Conservation (phyloP, 495 filamentous ascomycete species). For the Neurospora tetrasperma region DNA sequence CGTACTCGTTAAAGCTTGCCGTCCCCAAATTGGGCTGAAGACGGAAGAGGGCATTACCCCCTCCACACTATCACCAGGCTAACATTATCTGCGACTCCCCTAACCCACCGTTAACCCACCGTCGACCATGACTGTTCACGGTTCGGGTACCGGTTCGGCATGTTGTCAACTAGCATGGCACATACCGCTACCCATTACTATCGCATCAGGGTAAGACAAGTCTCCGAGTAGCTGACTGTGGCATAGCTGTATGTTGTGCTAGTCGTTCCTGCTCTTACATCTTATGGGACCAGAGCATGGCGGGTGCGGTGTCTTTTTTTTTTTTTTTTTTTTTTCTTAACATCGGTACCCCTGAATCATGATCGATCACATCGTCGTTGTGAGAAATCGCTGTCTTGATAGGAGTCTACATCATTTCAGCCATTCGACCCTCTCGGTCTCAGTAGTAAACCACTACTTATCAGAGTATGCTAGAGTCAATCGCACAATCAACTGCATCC, state of each 20-base stretch:
- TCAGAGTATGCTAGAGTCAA: background rate
- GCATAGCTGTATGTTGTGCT: background rate
- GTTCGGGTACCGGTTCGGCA: background rate
- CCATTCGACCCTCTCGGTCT: background rate
- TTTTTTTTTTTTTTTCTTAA: background rate
- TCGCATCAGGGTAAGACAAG: background rate
- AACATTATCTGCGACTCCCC: background rate
- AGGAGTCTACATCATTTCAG: background rate
- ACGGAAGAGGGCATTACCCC: background rate
- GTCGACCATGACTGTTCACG: background rate
- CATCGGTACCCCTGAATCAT: background rate
- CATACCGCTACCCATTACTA: background rate
- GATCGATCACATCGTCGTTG: background rate
- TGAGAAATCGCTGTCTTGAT: background rate
- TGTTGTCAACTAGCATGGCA: background rate
- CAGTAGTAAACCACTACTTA: background rate
- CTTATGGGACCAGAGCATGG: background rate
- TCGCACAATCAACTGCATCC: background rate
- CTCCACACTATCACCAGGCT: background rate
- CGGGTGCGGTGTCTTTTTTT: background rate
- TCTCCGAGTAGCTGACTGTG: background rate
- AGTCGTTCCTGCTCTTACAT: background rate
- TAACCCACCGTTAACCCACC: background rate
- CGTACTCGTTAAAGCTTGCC: background rate
- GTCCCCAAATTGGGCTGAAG: background rate